Conservation (phyloP, 768 basidiomycete species). For the Amanita subjunquillea region DNA sequence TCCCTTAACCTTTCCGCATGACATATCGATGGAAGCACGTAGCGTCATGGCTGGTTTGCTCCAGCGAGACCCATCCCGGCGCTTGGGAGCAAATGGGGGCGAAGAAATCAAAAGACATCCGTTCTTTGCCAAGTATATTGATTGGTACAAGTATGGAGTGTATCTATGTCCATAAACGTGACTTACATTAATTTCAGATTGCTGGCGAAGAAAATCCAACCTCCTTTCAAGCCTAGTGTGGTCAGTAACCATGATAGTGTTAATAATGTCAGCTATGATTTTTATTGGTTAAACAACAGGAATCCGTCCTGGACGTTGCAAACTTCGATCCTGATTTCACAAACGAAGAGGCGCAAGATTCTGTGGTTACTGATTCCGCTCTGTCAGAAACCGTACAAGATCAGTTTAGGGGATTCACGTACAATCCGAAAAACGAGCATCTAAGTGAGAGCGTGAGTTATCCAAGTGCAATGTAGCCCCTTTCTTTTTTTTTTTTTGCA, state of each 20-base stretch:
- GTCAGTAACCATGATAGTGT: slow-evolving; percentile 32
- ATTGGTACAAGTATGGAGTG: slow-evolving; percentile 65
- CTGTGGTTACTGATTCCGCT: slow-evolving; percentile 88
- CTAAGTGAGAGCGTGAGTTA: slow-evolving; percentile 79
- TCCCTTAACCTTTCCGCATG: slow-evolving; percentile 84
- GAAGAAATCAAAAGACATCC: slow-evolving; percentile 95
- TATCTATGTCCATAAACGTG: not conserved
- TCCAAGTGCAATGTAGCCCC: slow-evolving; percentile 27
- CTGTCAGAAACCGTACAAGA: slow-evolving; percentile 95
- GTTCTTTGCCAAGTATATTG: slow-evolving; percentile 90
- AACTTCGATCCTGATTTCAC: slow-evolving; percentile 99
- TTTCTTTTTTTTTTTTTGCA: not conserved
- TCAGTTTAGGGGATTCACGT: slow-evolving; percentile 88
- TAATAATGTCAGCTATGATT: not conserved
- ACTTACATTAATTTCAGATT: slow-evolving; percentile 30
- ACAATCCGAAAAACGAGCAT: slow-evolving; percentile 78
- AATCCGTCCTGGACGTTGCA: slow-evolving; percentile 88
- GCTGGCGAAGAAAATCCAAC: slow-evolving; percentile 90
- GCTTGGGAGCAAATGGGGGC: slow-evolving; percentile 87
- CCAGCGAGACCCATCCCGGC: slow-evolving; percentile 76
- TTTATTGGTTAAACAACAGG: slow-evolving; percentile 28
- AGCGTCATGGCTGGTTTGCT: slow-evolving; percentile 84
- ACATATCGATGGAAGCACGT: slow-evolving; percentile 81
- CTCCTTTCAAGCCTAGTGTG: slow-evolving; percentile 95
- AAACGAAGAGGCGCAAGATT: slow-evolving; percentile 89